Evolutionary conservation across 2,329 filamentous ascomycete genomes (phyloP), one percentile per base, ranked within the genome.

Genomic region (Neofusicoccum kwambonambiense): DNA sequence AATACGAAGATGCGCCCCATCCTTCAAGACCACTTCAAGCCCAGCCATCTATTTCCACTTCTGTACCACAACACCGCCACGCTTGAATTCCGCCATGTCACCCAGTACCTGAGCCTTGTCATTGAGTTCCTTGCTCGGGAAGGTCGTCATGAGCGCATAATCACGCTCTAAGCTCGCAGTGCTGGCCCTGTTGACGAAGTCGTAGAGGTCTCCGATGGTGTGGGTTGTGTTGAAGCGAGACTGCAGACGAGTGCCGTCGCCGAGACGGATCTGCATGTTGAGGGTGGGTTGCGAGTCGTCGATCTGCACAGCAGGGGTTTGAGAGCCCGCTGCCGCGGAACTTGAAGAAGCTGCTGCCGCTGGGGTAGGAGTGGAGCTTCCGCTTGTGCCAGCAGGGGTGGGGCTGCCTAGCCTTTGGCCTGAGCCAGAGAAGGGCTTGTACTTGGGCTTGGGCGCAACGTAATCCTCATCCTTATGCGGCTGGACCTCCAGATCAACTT

Each of bases 181-280:
- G 31, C 85, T 88, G 0, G 90, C 84, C n/a, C 84, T 82, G 65
- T 86, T 80, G 66, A 94, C 86, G 71, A 94, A 94, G 8, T 83
- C 81, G 76, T 95, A 94, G 8, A 96, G 84, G 69, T 94, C 89
- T 15, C 87, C 89, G 52, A 96, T 79, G 0, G 91, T 95, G 70
- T 92, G 89, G 0, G 85, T 89, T 0, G 89, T 88, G 79, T 95
- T 95, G 80, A 96, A 96, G 8, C 91, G 86, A 31, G 89, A 90
- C n/a, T 89, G 87, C 27, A 95, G 80, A 49, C 91, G 85, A 1
- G 89, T 90, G 44, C 91, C 92, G 69, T 94, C 89, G 1, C 89
- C 90, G 64, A 95, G 84, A 72, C 92, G 90, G 65, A 96, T 89
- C 70, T 92, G 89, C 45, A 96, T 83, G 67, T 83, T 87, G 22